These are phyloP conservation scores for Leishmania gerbilli DNA, from an alignment of 208 protist species.

Conservation along the genomic window DNA sequence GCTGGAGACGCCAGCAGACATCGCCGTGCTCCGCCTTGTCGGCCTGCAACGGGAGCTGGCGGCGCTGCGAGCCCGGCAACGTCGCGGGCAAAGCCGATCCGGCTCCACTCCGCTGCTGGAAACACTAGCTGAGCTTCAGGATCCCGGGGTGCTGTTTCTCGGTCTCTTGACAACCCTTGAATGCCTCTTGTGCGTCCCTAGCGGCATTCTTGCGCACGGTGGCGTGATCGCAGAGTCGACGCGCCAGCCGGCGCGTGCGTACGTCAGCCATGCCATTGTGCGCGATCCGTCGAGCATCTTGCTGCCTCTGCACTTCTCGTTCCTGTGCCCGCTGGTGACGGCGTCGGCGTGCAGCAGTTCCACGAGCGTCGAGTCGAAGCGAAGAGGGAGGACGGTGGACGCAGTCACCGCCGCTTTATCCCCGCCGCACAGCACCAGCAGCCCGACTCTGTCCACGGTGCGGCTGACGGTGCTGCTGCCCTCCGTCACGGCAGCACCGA, in stretches of 20 bases:
- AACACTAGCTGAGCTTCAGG: conserved; percentile 15
- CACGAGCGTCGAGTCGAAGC: not conserved
- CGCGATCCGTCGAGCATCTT: conserved; percentile 21
- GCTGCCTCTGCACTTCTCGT: conserved; percentile 29
- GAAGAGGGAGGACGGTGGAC: not conserved
- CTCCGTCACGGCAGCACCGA: not conserved
- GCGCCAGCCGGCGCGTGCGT: conserved; percentile 23
- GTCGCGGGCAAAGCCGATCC: not conserved
- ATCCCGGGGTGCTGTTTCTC: conserved; percentile 22
- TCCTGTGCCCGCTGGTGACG: conserved; percentile 31
- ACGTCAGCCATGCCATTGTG: conserved; percentile 16
- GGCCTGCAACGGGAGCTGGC: conserved; percentile 15
- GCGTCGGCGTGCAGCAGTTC: conserved; percentile 2
- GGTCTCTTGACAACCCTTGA: conserved; percentile 10
- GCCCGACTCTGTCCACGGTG: conserved; percentile 3
- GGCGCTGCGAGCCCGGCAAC: conserved; percentile 13
- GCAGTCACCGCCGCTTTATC: not conserved
- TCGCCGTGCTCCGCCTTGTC: conserved; percentile 14
- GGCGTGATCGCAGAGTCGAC: conserved; percentile 11
- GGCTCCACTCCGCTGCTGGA: not conserved
- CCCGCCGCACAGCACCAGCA: not conserved
- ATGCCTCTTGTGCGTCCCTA: not conserved
- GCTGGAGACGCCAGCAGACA: conserved; percentile 8
- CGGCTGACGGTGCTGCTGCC: conserved; percentile 26
- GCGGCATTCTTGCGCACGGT: not conserved